These are phyloP conservation scores for Discostella pseudostelligera DNA, from an alignment of 108 stramenopile species.

Conservation along the genomic window DNA sequence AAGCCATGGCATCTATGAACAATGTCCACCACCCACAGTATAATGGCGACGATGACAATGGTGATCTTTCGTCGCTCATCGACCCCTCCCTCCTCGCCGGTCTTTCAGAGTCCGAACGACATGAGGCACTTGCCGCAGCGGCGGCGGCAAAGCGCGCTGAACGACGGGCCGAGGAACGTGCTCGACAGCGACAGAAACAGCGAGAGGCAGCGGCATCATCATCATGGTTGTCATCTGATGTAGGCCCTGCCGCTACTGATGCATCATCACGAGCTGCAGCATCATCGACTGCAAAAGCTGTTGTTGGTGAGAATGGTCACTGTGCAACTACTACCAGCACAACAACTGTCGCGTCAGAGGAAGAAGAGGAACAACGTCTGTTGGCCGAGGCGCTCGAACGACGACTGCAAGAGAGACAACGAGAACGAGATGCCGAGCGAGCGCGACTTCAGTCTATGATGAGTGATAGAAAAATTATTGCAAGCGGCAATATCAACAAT, in stretches of 20 bases:
- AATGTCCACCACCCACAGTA: background rate
- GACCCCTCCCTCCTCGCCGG: conserved; percentile 60
- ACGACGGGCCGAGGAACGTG: conserved; percentile 62
- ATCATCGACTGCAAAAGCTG: conserved; percentile 20
- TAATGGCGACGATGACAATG: background rate
- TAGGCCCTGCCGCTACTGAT: no score
- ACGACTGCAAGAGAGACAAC: conserved; percentile 16
- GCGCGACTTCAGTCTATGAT: conserved; percentile 3
- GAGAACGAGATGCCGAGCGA: conserved; percentile 21
- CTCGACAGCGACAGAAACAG: conserved; percentile 36
- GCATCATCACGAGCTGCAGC: no score
- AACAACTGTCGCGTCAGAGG: conserved; percentile 5
- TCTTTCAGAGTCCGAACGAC: conserved; percentile 56
- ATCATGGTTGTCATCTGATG: no score
- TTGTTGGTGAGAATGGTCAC: background rate
- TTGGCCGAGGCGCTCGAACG: conserved; percentile 21
- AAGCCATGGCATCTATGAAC: no score
- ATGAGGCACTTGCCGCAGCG: conserved; percentile 67
- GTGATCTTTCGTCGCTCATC: conserved; percentile 33
- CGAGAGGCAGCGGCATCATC: conserved; percentile 17
- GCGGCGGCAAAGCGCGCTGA: conserved; percentile 71
- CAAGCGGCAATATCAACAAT: background rate
- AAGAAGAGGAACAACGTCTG: conserved; percentile 25
- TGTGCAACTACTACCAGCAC: background rate
- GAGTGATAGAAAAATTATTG: background rate